phyloP scores from a whole-genome alignment of 1,284 basidiomycete species.

The Boletus subluridellus region DNA sequence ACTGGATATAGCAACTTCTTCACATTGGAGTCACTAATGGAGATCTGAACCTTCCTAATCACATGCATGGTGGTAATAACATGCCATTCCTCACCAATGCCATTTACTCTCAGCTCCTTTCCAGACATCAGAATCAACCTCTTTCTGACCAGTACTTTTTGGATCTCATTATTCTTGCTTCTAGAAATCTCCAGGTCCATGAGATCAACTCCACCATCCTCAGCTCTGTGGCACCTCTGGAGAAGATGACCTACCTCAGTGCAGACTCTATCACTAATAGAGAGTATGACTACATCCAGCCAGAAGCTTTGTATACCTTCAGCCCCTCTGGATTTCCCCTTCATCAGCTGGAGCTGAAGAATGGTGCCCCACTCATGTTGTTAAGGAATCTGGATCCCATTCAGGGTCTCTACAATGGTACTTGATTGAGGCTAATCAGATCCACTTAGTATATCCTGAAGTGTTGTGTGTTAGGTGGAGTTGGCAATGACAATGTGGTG shows the following conservation, averaged over 20 bases:
- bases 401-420: constrained; percentile 40
- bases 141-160: constrained; percentile 10
- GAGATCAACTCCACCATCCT: constrained; percentile 16
- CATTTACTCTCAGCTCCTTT: constrained; percentile 1
- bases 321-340: constrained; percentile 26
- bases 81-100: constrained; percentile 22
- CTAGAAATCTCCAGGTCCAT: constrained; percentile 7
- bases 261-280: constrained; percentile 1
- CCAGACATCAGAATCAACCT: background rate
- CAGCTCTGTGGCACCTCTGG: background rate
- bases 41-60: constrained; percentile 25
- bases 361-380: constrained; percentile 37
- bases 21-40: constrained; percentile 37
- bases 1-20: constrained; percentile 42
- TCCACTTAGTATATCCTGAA: constrained; percentile 23
- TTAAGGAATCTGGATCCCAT: constrained; percentile 36
- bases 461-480: background rate
- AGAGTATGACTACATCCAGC: constrained; percentile 14
- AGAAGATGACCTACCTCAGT: background rate
- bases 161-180: constrained; percentile 9
- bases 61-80: constrained; percentile 24
- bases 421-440: constrained; percentile 18
- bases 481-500: background rate
- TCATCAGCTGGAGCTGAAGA: constrained; percentile 33
- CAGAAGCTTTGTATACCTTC: constrained; percentile 25